Evolutionary conservation across 2,329 filamentous ascomycete genomes (phyloP), one percentile per base, ranked within the genome.

Genomic region (Penicillium occitanis): DNA sequence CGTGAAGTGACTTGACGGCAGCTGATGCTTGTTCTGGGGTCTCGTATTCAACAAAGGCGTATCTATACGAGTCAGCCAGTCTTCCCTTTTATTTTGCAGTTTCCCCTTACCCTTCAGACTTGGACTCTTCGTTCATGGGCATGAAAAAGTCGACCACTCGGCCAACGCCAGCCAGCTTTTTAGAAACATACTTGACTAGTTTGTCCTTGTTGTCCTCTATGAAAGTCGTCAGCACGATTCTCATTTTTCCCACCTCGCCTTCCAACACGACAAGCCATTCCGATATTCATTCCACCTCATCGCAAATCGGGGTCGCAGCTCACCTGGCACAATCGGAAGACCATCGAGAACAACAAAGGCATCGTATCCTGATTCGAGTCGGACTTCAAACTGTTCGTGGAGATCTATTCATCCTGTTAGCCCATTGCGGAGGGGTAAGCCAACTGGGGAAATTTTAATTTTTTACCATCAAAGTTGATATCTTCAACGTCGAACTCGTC

Each of bases 261-360:
- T 25, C 22, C 25, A 46, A 17, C 40, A 14, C 22, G 25, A 25
- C 25, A 25, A 25, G 33, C 30, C 30, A 33, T 33, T 10, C 10
- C 8, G 30, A 22, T 40, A 25, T n/a, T 30, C n/a, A 17, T 55
- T 53, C 28, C 50, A 17, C 22, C 37, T 22, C 35, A n/a, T n/a
- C 14, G n/a, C 44, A 28, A 11, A 19, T 11, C 37, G 14, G 37
- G 30, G 22, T 53, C 46, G 37, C 58, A n/a, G 58, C 65, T 46
- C 50, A 66, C 65, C 65, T 30, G 66, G 57, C 70, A 99, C 94
- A 70, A 90, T 84, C 71, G 95, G 95, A 51, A 99, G 88, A 71
- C 95, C 95, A 80, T 99, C 95, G 77, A 98, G 87, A 69, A 98
- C 93, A 70, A 99, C 91, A 76, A 99, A 99, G 70, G 93, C 91